Evolutionary conservation across 2,329 filamentous ascomycete genomes (phyloP).

Genomic region (Penicillium sp.): DNA sequence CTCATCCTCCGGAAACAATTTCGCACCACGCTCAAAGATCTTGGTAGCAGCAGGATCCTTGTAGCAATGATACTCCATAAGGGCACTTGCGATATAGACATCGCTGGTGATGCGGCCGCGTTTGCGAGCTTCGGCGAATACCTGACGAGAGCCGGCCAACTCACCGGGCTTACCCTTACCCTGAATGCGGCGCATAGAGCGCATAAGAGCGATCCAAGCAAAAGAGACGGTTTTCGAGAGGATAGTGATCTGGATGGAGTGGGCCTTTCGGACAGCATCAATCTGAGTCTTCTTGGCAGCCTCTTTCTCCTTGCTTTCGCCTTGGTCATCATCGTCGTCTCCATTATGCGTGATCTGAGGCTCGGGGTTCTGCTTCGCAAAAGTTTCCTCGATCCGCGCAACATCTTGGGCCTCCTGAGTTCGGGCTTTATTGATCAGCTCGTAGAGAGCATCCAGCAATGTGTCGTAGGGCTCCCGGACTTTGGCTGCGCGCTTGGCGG

Average conservation of each 20-base stretch:
- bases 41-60: slow-evolving; percentile 87
- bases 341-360: slow-evolving; percentile 41
- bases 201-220: slow-evolving; percentile 90
- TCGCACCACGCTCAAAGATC: slow-evolving; percentile 91
- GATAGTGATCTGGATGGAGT: slow-evolving; percentile 65
- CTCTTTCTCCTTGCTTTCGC: slow-evolving; percentile 47
- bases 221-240: slow-evolving; percentile 83
- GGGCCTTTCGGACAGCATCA: slow-evolving; percentile 57
- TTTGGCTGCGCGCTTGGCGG: slow-evolving; percentile 58
- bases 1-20: slow-evolving; percentile 89
- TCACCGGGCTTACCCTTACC: slow-evolving; percentile 70
- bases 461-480: slow-evolving; percentile 79
- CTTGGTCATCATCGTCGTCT: slow-evolving; percentile 51
- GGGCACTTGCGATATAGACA: slow-evolving; percentile 86
- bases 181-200: slow-evolving; percentile 88
- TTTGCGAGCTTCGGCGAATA: slow-evolving; percentile 83
- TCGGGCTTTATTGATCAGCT: slow-evolving; percentile 66
- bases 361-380: slow-evolving; percentile 39
- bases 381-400: slow-evolving; percentile 51
- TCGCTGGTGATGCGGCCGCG: slow-evolving; percentile 86
- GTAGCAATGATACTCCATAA: slow-evolving; percentile 94
- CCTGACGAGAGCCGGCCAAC: slow-evolving; percentile 67
- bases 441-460: slow-evolving; percentile 81
- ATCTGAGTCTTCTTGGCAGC: slow-evolving; percentile 51
- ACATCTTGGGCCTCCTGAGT: slow-evolving; percentile 60